A percentile compares a stretch with the other conserved stretches of the same genome.
These are phyloP conservation scores for Musa balbisiana DNA, from an alignment of 202 grass and related monocot genomes.

Conservation along the genomic window DNA sequence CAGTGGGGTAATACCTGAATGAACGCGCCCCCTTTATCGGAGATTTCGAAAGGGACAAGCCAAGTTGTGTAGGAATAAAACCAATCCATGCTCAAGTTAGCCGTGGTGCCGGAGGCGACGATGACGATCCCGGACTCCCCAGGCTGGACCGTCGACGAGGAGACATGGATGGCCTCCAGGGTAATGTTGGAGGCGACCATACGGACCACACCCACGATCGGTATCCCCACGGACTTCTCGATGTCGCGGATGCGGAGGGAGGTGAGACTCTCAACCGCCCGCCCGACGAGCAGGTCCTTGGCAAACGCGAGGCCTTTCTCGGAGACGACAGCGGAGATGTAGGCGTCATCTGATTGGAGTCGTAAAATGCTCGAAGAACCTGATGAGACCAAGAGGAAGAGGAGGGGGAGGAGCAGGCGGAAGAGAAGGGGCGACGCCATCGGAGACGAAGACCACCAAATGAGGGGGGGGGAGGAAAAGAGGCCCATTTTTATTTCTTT, in stretches of 20 bases:
- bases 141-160: conserved; percentile 36
- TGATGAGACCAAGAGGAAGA: conserved; percentile 17
- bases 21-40: conserved; percentile 60
- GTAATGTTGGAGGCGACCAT: conserved; percentile 48
- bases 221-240: conserved; percentile 46
- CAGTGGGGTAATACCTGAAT: conserved; percentile 44
- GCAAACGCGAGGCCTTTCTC: conserved; percentile 66
- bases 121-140: conserved; percentile 63
- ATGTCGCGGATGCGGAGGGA: conserved; percentile 55
- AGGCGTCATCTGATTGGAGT: conserved; percentile 21
- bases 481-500: not conserved
- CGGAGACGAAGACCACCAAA: not conserved
- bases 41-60: conserved; percentile 60
- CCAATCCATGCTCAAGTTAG: conserved; percentile 71
- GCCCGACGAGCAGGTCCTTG: conserved; percentile 63
- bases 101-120: conserved; percentile 50
- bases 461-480: not conserved
- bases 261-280: conserved; percentile 38
- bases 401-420: conserved; percentile 12
- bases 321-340: conserved; percentile 58
- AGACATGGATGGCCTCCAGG: conserved; percentile 29
- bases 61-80: conserved; percentile 59
- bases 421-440: conserved; percentile 30
- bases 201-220: conserved; percentile 46
- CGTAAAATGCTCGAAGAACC: not conserved